Base-by-base conservation (phyloP, 768 basidiomycete genomes). In the Kwoniella shandongensis region DNA sequence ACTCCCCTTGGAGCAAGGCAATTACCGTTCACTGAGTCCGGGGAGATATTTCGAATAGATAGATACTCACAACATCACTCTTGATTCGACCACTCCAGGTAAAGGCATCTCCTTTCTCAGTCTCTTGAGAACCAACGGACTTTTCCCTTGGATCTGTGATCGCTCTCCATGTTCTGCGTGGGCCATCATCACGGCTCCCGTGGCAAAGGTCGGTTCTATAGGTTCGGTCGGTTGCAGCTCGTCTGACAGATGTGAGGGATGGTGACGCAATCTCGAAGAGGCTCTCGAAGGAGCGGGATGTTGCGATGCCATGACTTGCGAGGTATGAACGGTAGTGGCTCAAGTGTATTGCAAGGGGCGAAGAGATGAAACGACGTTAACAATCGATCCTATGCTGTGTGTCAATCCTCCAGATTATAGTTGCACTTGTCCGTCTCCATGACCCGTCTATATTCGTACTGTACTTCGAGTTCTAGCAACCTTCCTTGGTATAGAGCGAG, bases 51-150 rank as follows among this genome's bases (percentile, higher is more conserved):
- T n/a, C n/a, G n/a, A n/a, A n/a, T n/a, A 17, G 18, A 12, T 12
- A 29, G 12, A 26, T 2, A 59, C 59, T 60, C 35, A 65, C 66
- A 68, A 13, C 66, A 68, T 68, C 26, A 51, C 15, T 8, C 25
- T 30, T 3, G 49, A n/a, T n/a, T 54, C 22, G 0, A 25, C 40
- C 44, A 51, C 50, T 13, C 60, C 49, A 18, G 62, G 62, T 22
- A 62, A 30, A 22, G 57, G 57, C 32, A 49, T 46, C 7, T 61
- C 62, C 47, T 36, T 30, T 22, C 54, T 44, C 36, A 68, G 35
- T n/a, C 48, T 45, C 29, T 36, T 54, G 32, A 65, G 57, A 1
- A 57, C 18, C 20, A 39, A 44, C 30, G 42, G 56, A 39, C 56
- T 55, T 15, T 38, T 44, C 44, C 18, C 45, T n/a, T 26, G 36